phyloP scores from a whole-genome alignment of 306 rosid genomes.

The Betula pendula region DNA sequence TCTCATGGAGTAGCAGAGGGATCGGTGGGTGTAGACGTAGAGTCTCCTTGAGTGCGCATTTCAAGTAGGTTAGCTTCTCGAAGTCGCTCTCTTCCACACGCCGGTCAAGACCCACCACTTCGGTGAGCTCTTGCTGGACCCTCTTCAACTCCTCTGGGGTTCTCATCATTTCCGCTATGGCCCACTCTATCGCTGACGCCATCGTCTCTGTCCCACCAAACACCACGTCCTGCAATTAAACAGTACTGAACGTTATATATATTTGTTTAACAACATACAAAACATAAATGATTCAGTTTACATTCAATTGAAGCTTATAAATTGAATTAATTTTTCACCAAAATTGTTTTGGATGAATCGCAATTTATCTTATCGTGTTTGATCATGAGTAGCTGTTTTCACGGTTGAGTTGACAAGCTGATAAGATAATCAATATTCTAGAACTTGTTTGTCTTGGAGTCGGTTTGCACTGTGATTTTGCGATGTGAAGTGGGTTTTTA shows the following conservation, averaged over 20 bases:
- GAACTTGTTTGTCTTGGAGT: no score
- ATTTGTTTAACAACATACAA: no score
- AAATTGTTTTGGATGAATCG: no score
- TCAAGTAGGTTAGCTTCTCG: constrained; percentile 58
- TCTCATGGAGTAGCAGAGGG: constrained; percentile 94
- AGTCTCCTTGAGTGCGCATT: constrained; percentile 65
- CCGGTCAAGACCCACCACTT: constrained; percentile 68
- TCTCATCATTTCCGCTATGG: constrained; percentile 71
- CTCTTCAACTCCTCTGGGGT: constrained; percentile 58
- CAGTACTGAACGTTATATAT: background rate
- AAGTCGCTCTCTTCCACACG: constrained; percentile 64
- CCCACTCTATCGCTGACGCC: constrained; percentile 93
- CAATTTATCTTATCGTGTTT: no score
- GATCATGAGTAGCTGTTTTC: no score
- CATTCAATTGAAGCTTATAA: no score
- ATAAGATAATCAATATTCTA: no score
- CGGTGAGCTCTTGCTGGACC: constrained; percentile 61
- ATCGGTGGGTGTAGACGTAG: constrained; percentile 92
- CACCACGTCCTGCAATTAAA: constrained; percentile 70
- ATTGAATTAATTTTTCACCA: no score
- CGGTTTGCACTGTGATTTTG: no score
- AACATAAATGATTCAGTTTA: no score
- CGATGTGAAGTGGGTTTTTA: no score
- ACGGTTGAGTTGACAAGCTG: no score
- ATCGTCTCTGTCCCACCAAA: constrained; percentile 96